Evolutionary conservation across 2,329 filamentous ascomycete genomes (phyloP), one percentile per base, ranked within the genome.

Genomic region (Pyrenochaeta sp.): DNA sequence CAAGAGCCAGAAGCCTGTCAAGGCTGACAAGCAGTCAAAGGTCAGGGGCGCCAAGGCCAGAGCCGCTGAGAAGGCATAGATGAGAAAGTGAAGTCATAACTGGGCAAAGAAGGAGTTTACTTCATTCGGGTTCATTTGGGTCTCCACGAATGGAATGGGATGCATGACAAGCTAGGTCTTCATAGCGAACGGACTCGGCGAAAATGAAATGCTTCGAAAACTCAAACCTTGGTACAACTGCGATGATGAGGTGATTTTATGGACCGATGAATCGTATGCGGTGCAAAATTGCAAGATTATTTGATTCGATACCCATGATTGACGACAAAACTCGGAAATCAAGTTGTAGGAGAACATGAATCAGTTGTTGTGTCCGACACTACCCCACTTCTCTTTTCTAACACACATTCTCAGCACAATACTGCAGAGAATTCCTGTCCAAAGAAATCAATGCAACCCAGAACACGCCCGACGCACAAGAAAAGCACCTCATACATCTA

Each of bases 31-130:
- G 70, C 87, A 88, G 81, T 76, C 79, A 74, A 96, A 96, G 87
- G 83, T 84, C 70, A 86, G 92, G 75, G 92, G 93, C 70, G 83
- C 83, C 67, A 91, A 92, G 85, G 91, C 90, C 73, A 85, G 85
- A 82, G 89, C 90, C 84, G 89, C 67, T 49, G 60, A 62, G 53
- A 63, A 64, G 52, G 66, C 68, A 63, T 74, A 74, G 61, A 64
- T 37, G 43, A 46, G 52, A 43, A 58, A 33, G 30, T 53, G 41
- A 51, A 41, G 42, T 46, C 41, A 36, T 51, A 43, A 50, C 41
- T 45, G 23, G 10, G 30, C n/a, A 43, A 36, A 23, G 15, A 39
- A 20, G 60, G 58, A 61, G 56, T 63, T 63, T 45, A 60, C 56
- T 61, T 63, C 58, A 60, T 63, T 55, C 49, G 49, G 60, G 58